Evolutionary conservation across 106 monocot genomes (phyloP).

Genomic region (Alisma plantagoaquatica): DNA sequence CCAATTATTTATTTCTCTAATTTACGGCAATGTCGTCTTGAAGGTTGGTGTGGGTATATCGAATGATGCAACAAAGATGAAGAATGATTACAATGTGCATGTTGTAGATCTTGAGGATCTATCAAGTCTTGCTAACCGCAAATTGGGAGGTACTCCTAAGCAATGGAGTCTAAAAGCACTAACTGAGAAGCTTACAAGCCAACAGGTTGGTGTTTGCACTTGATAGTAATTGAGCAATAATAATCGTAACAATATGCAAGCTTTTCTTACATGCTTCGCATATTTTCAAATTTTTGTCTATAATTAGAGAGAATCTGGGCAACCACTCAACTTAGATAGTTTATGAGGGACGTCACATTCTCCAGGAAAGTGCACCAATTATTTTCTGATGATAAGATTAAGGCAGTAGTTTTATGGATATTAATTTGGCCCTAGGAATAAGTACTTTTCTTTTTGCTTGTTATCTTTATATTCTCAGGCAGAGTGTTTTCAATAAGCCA

Average conservation of each 20-base stretch:
- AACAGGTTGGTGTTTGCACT: constrained; percentile 64
- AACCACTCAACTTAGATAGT: too few relatives aligned
- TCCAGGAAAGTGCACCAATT: too few relatives aligned
- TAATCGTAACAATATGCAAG: not conserved
- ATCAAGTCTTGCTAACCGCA: constrained; percentile 69
- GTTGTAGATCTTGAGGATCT: constrained; percentile 60
- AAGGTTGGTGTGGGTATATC: constrained; percentile 79
- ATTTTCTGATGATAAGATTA: too few relatives aligned
- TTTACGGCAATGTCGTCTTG: constrained; percentile 4
- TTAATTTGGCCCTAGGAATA: too few relatives aligned
- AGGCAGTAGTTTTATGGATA: too few relatives aligned
- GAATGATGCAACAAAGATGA: constrained; percentile 67
- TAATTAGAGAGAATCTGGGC: too few relatives aligned
- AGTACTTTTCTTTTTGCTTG: too few relatives aligned
- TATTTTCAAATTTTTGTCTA: not conserved
- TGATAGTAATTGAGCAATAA: not conserved
- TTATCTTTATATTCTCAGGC: too few relatives aligned
- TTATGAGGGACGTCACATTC: too few relatives aligned
- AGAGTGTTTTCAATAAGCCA: too few relatives aligned
- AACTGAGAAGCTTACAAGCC: constrained; percentile 67
- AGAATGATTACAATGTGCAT: constrained; percentile 53
- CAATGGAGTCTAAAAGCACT: constrained; percentile 68
- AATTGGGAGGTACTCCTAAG: constrained; percentile 44
- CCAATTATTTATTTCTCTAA: too few relatives aligned
- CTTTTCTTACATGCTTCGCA: not conserved